A percentile compares a stretch with the other conserved stretches of the same genome.
phyloP scores from a whole-genome alignment of 495 filamentous ascomycete genomes.

The Aspergillus leporis region DNA sequence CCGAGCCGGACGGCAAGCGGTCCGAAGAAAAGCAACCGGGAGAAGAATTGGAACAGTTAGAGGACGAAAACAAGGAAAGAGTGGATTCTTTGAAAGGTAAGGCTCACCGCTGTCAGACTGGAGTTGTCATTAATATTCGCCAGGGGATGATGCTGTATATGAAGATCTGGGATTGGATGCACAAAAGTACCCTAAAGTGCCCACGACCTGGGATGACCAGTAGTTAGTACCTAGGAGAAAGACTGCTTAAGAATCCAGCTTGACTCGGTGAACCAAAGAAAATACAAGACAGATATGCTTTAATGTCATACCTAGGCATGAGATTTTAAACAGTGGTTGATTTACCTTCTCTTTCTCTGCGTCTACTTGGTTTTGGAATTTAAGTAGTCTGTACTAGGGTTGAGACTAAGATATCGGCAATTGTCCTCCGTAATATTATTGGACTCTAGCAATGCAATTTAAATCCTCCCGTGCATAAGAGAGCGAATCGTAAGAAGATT shows the following conservation, averaged over 20 bases:
- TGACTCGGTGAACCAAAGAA: not conserved
- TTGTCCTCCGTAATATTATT: not conserved
- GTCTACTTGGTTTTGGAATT: too few species aligned
- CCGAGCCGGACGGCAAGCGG: conserved; percentile 58
- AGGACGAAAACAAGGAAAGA: conserved; percentile 62
- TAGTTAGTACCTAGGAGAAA: not conserved
- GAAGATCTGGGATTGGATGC: conserved; percentile 52
- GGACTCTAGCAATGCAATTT: not conserved
- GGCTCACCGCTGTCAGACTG: conserved; percentile 9
- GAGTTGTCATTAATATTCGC: conserved; percentile 3
- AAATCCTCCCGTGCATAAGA: not conserved
- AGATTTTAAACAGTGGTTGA: too few species aligned
- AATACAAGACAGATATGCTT: too few species aligned
- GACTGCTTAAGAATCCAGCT: not conserved
- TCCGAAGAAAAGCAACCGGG: conserved; percentile 60
- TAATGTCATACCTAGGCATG: too few species aligned
- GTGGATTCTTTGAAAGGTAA: conserved; percentile 55
- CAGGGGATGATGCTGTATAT: conserved; percentile 55
- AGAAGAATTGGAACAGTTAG: conserved; percentile 59
- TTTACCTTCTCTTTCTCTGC: too few species aligned
- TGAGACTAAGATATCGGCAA: not conserved
- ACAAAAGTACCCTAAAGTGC: conserved; percentile 51
- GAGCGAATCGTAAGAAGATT: conserved; percentile 2
- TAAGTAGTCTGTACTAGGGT: too few species aligned
- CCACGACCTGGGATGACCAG: conserved; percentile 47